phyloP scores from a whole-genome alignment of 2,329 filamentous ascomycete genomes.

The Cladobotryum mycophilum region DNA sequence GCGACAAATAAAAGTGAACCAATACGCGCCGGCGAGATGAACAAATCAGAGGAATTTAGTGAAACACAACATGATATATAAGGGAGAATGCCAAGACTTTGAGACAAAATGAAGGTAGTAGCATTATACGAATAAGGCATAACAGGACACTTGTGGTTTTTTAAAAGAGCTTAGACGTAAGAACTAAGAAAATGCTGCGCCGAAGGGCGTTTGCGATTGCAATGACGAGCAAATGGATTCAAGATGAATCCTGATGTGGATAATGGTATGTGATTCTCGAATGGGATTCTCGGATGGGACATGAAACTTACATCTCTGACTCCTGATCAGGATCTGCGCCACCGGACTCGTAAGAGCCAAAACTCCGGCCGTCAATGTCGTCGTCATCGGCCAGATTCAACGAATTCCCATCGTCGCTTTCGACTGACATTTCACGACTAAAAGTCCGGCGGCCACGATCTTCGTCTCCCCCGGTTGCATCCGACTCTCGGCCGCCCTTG shows the following conservation, averaged over 20 bases:
- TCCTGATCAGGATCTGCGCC: conserved; percentile 26
- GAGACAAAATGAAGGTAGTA: too few species aligned
- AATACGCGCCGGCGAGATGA: not conserved
- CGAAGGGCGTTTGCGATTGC: not conserved
- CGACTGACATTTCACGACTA: conserved; percentile 33
- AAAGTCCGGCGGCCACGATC: conserved; percentile 28
- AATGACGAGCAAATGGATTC: too few species aligned
- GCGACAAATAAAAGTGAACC: not conserved
- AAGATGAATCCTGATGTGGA: not conserved
- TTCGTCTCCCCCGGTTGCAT: conserved; percentile 22
- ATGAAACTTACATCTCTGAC: conserved; percentile 16
- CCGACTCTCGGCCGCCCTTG: conserved; percentile 33
- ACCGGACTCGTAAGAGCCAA: conserved; percentile 30
- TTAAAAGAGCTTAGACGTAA: too few species aligned
- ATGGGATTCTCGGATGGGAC: not conserved
- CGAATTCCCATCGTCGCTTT: conserved; percentile 27
- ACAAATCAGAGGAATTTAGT: too few species aligned
- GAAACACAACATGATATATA: too few species aligned
- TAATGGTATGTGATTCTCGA: not conserved
- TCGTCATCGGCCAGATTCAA: conserved; percentile 26
- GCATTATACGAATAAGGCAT: too few species aligned
- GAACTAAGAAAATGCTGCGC: not conserved
- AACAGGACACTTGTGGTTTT: too few species aligned
- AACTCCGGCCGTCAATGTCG: conserved; percentile 26
- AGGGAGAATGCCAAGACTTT: too few species aligned